These are phyloP conservation scores for Linnemannia zychae DNA, from an alignment of 192 early-diverging fungal species.

Conservation along the genomic window DNA sequence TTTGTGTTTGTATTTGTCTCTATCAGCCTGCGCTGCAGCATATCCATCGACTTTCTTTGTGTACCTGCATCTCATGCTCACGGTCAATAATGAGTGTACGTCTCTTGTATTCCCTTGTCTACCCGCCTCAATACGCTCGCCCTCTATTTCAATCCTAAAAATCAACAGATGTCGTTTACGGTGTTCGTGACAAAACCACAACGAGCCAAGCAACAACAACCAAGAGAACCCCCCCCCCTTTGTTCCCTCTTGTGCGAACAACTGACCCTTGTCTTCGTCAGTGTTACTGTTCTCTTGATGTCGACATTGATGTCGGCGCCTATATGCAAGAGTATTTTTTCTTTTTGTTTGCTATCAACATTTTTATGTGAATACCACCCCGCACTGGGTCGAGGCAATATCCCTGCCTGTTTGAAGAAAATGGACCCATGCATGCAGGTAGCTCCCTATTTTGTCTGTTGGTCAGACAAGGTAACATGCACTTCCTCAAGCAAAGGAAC, in stretches of 20 bases:
- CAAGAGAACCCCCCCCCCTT: background rate
- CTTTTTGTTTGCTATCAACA: no score
- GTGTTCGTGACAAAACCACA: background rate
- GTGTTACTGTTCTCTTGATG: background rate
- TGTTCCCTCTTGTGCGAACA: background rate
- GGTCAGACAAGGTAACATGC: background rate
- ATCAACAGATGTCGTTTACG: background rate
- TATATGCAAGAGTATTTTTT: background rate
- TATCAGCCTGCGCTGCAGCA: background rate
- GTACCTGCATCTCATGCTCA: background rate
- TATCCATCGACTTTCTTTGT: background rate
- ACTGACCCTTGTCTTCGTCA: background rate
- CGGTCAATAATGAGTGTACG: background rate
- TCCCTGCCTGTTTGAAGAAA: background rate
- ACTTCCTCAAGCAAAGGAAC: background rate
- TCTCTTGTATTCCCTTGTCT: background rate
- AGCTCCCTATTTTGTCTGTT: constrained; percentile 9
- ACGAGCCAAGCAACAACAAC: background rate
- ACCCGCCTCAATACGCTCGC: background rate
- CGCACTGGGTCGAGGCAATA: no score
- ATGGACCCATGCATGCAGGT: background rate
- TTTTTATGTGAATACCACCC: no score
- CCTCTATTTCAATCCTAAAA: background rate
- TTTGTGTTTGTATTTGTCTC: background rate
- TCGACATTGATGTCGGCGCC: background rate